Conservation (phyloP, 2,329 filamentous ascomycete genomes). For the Pseudogymnoascus sp. region DNA sequence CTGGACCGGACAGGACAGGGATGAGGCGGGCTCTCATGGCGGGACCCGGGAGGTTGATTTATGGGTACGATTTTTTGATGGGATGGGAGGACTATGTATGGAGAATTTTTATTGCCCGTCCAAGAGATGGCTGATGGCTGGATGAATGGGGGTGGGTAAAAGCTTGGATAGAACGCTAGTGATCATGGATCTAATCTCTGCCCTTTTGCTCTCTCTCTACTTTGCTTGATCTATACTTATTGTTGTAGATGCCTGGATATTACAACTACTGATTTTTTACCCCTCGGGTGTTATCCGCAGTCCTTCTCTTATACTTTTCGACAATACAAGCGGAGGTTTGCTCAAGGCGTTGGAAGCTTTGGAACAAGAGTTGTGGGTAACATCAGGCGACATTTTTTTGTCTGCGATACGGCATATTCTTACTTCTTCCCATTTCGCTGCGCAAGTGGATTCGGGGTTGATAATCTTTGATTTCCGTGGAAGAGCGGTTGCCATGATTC, state of each 20-base stretch:
- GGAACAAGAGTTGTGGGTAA: no score
- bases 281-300: no score
- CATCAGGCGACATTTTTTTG: no score
- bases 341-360: no score
- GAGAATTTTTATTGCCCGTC: not conserved
- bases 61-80: not conserved
- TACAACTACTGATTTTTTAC: not conserved
- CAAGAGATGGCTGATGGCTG: slow-evolving; percentile 2
- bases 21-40: not conserved
- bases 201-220: not conserved
- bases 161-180: slow-evolving; percentile 8
- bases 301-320: no score
- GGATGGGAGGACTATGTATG: not conserved
- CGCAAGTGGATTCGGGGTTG: no score
- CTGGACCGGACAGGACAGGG: not conserved
- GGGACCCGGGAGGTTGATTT: not conserved
- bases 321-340: no score
- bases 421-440: no score
- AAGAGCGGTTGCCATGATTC: no score
- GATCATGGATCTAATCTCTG: slow-evolving; percentile 8
- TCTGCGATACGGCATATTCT: no score
- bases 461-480: no score
- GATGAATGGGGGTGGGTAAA: not conserved
- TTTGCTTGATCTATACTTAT: not conserved
- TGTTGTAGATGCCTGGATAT: not conserved